Base-by-base conservation (phyloP, 2,329 filamentous ascomycete species). In the Fusarium sp. region DNA sequence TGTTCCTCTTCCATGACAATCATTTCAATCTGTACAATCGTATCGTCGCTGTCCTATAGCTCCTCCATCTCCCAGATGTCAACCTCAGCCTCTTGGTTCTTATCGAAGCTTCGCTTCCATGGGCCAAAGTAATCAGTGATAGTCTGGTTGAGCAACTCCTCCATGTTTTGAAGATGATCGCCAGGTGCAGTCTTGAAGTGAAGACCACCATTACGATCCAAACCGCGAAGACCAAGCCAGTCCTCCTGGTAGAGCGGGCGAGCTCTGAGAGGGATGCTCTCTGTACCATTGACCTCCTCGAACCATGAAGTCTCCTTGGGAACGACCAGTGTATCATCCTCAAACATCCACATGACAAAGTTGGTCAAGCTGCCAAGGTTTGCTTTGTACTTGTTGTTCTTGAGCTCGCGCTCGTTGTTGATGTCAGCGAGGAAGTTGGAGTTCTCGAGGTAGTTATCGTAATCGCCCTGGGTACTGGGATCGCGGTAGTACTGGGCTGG, bases 401-500 rank as follows among this genome's bases (percentile, higher is more conserved):
- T 97, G 57, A 83, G 66, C 51, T 71, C 70, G 13, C 94, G 87
- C 86, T 99, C 96, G 79, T 98, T 98, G 81, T 99, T 99, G 81
- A 98, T 91, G 77, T 98, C 95, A 12, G 95, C 96, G 11, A 99
- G 84, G 80, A 97, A 98, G 78, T 94, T 95, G 74, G 92, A 96
- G 77, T 89, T 79, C 71, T 90, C 88, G 22, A 98, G 87, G 78
- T 98, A 99, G 30, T 85, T 81, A 1, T 90, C 87, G 79, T 94
- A 81, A 63, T 83, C 79, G 30, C 41, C 22, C 34, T 55, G 57
- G 29, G 65, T 70, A 24, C 47, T 48, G 65, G 88, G 87, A 70
- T 94, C 88, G 55, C 95, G 91, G 84, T 92, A 98, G 83, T 99
- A 99, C 83, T 99, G 96, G 32, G 96, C 95, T 1, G 96, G 96